Percentiles rank a stretch among this genome's conserved stretches.
Evolutionary conservation across 352 stramenopile species (phyloP).

Genomic region (Globisporangium cederbergense): DNA sequence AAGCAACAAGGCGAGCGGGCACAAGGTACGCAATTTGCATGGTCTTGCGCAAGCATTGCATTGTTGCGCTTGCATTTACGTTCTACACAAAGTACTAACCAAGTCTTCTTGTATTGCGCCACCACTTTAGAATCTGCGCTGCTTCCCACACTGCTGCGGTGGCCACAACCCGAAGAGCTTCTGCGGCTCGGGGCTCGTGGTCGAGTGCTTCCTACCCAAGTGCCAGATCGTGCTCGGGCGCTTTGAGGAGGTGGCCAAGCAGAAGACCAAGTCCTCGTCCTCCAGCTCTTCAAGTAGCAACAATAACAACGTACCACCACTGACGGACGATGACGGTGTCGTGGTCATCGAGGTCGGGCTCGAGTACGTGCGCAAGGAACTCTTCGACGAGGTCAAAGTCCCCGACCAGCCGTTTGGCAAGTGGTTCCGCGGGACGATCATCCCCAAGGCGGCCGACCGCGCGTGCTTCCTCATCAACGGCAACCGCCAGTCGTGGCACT

Average conservation of each 20-base stretch:
- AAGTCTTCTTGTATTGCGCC: not conserved
- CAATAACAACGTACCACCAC: slow-evolving; percentile 12
- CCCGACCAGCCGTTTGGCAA: slow-evolving; percentile 71
- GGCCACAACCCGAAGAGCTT: slow-evolving; percentile 86
- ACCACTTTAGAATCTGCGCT: slow-evolving; percentile 56
- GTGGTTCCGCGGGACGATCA: slow-evolving; percentile 59
- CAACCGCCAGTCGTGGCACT: slow-evolving; percentile 85
- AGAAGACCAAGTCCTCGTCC: slow-evolving; percentile 17
- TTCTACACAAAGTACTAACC: not conserved
- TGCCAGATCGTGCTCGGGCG: slow-evolving; percentile 64
- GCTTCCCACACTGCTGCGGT: slow-evolving; percentile 81
- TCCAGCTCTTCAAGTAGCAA: not conserved
- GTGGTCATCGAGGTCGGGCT: slow-evolving; percentile 29
- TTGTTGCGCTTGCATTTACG: not conserved
- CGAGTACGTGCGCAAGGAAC: slow-evolving; percentile 54
- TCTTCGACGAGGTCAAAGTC: slow-evolving; percentile 76
- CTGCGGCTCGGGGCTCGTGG: slow-evolving; percentile 70
- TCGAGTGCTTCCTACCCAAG: slow-evolving; percentile 57
- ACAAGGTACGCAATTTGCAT: slow-evolving; percentile 43
- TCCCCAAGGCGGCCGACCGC: slow-evolving; percentile 28
- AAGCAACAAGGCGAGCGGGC: slow-evolving; percentile 83
- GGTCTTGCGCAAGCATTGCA: not conserved
- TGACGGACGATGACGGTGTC: slow-evolving; percentile 21
- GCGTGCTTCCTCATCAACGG: slow-evolving; percentile 76
- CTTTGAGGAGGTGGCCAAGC: slow-evolving; percentile 69